Evolutionary conservation across 2,329 filamentous ascomycete species (phyloP).

Genomic region (Exophiala dermatitidis): DNA sequence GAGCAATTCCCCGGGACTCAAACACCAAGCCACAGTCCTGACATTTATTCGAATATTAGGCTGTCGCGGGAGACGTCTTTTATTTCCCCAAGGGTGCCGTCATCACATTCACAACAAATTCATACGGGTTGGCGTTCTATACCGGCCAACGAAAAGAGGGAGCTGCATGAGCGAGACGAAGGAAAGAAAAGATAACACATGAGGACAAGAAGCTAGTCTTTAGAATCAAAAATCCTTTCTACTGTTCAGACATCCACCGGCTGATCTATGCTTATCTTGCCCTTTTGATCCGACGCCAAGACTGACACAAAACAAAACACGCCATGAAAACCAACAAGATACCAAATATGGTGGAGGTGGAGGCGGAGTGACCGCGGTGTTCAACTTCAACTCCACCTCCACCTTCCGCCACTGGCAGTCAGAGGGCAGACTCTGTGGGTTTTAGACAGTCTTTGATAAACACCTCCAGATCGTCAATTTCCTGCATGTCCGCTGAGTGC

Average conservation of each 20-base stretch:
- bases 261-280: slow-evolving; percentile 9
- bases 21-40: not conserved
- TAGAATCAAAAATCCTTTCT: not conserved
- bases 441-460: slow-evolving; percentile 45
- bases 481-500: slow-evolving; percentile 68
- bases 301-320: slow-evolving; percentile 1
- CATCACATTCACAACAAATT: slow-evolving; percentile 60
- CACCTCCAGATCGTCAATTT: slow-evolving; percentile 73
- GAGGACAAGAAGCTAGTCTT: slow-evolving; percentile 1
- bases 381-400: not conserved
- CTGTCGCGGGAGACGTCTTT: slow-evolving; percentile 58
- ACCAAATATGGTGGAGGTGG: not conserved
- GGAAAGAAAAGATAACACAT: not conserved
- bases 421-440: slow-evolving; percentile 8
- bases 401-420: slow-evolving; percentile 1
- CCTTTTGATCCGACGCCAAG: slow-evolving; percentile 7
- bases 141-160: slow-evolving; percentile 29
- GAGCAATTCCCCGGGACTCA: no score
- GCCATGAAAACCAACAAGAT: slow-evolving; percentile 6
- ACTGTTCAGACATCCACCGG: not conserved
- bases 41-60: slow-evolving; percentile 32
- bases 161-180: slow-evolving; percentile 22
- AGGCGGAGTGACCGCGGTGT: not conserved
- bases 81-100: slow-evolving; percentile 60
- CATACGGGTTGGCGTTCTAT: slow-evolving; percentile 56